Percentiles rank a stretch among this genome's conserved stretches.
Evolutionary conservation across 257 asterid species (phyloP).

Genomic region (Pogostemon cablin): DNA sequence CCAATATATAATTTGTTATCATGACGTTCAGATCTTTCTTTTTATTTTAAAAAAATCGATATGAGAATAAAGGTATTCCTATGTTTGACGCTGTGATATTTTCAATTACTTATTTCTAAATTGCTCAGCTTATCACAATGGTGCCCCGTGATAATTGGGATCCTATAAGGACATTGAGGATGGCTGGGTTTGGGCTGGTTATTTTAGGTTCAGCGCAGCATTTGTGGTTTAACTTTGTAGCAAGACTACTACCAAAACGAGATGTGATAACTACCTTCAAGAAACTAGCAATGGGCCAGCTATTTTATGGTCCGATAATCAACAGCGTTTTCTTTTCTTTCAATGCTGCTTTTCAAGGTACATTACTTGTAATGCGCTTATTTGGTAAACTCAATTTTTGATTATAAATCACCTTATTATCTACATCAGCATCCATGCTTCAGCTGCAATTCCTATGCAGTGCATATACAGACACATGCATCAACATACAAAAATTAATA

Average conservation of each 20-base stretch:
- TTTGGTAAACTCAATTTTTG: neutral
- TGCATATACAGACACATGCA: neutral
- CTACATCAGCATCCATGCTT: constrained; percentile 10
- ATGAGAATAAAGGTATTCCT: constrained; percentile 1
- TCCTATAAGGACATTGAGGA: constrained; percentile 62
- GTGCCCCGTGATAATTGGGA: constrained; percentile 55
- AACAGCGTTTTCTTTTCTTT: constrained; percentile 67
- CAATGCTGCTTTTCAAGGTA: constrained; percentile 91
- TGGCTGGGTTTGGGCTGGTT: constrained; percentile 77
- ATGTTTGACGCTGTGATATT: neutral
- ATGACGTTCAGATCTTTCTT: neutral
- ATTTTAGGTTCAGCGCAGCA: constrained; percentile 83
- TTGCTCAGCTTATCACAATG: constrained; percentile 64
- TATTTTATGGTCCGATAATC: constrained; percentile 57
- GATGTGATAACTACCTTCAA: constrained; percentile 68
- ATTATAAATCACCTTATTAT: constrained; percentile 5
- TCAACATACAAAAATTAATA: neutral
- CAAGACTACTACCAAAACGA: constrained; percentile 59
- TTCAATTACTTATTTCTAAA: constrained; percentile 17
- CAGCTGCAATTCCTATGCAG: constrained; percentile 14
- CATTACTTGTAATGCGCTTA: constrained; percentile 9
- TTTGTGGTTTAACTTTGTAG: constrained; percentile 76
- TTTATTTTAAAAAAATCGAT: neutral
- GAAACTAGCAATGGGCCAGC: constrained; percentile 79
- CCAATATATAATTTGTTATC: constrained; percentile 8